Conservation (phyloP, 2,329 filamentous ascomycete genomes). For the Sarocladiaceae sp. region DNA sequence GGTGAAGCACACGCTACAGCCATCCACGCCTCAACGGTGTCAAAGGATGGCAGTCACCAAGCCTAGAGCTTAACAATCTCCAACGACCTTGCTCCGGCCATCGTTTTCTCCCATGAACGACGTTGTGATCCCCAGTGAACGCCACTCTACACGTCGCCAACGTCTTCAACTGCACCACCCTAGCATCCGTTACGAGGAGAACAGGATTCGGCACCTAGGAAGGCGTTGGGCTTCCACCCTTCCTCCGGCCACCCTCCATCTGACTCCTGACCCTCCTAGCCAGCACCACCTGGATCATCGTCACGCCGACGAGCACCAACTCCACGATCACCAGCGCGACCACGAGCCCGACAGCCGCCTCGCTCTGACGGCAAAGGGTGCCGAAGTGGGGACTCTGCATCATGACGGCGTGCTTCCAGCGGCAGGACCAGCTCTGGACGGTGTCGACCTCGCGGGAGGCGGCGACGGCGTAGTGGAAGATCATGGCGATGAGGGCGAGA, state of each 20-base stretch:
- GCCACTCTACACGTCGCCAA: too few species aligned
- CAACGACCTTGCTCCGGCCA: too few species aligned
- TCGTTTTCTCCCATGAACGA: too few species aligned
- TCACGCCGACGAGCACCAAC: constrained; percentile 38
- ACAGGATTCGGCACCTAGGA: too few species aligned
- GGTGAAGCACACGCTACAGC: too few species aligned
- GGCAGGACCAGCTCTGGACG: constrained; percentile 57
- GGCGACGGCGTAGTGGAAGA: constrained; percentile 53
- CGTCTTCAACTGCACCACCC: too few species aligned
- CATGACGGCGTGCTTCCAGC: constrained; percentile 51
- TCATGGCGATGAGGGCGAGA: constrained; percentile 43
- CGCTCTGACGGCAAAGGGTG: constrained; percentile 50
- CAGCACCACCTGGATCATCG: constrained; percentile 37
- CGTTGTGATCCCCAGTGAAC: too few species aligned
- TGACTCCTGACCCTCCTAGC: constrained; percentile 31
- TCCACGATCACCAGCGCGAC: constrained; percentile 53
- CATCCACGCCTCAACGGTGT: too few species aligned
- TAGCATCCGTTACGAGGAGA: too few species aligned
- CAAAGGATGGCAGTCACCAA: too few species aligned
- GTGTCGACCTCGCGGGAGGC: constrained; percentile 49
- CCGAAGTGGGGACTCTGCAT: constrained; percentile 45
- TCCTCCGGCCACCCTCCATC: constrained; percentile 22
- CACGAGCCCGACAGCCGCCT: constrained; percentile 46
- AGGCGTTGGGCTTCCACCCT: constrained; percentile 24
- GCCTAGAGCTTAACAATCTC: too few species aligned